Base-by-base conservation (phyloP, 805 yeast genomes). In the baker's yeast (Saccharomyces cerevisiae) region DNA sequence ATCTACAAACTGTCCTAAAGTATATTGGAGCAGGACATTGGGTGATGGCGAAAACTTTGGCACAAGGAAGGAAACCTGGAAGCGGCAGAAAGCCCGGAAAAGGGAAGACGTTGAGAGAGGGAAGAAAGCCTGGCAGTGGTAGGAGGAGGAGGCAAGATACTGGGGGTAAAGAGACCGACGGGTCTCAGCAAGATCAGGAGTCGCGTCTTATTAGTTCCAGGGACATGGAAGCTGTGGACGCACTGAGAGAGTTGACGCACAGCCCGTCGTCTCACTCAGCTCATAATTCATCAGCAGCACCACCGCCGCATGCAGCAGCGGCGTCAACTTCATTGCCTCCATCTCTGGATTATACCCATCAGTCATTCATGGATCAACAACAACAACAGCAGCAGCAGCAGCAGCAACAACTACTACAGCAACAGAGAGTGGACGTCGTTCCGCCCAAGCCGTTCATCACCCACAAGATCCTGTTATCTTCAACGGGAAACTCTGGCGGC, bases 21-120 rank as follows among this genome's bases (percentile, higher is more conserved):
- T 26, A 43, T 22, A 48, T 22, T 28, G 26, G 41, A 48, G 32
- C 24, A 29, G n/a, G 31, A 22, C 24, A 27, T 21, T 46, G 14
- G 29, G 28, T 36, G 3, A 67, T 68, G 72, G 72, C 71, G 21
- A 68, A 68, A 58, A 68, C 70, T 29, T 59, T 68, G 51, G 69
- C 70, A 22, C 68, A 67, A 54, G 72, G 72, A 9, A 61, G 72
- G 49, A 68, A 67, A 48, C 71, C 71, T 6, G 72, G 72, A 1
- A 64, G 69, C 54, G 72, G 72, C 6, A 62, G 72, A 51, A 68
- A 66, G 49, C 71, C 72, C 1, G 72, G 72, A 21, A 67, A 65
- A 48, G 70, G 65, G 11, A 68, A 68, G 58, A 68, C 71, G 17
- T 50, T 68, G 41, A 60, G 63, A 47, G 66, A 68, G 53, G 72